A percentile compares a stretch with the other conserved stretches of the same genome.
phyloP scores from a whole-genome alignment of 202 grass and related monocot species.

The Musa balbisiana region DNA sequence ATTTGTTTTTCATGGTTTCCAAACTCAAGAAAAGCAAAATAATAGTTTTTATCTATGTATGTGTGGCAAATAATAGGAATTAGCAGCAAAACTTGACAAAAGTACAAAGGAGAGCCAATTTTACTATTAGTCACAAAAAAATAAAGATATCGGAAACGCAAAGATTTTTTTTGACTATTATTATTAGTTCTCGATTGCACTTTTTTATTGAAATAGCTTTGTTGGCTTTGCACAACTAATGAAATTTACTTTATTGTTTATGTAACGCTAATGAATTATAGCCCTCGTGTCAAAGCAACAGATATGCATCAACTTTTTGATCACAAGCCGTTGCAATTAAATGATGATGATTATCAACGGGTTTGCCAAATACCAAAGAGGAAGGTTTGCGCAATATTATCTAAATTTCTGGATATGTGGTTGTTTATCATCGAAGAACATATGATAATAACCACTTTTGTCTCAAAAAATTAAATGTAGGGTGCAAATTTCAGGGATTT shows the following conservation, averaged over 20 bases:
- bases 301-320: constrained; percentile 39
- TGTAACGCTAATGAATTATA: neutral
- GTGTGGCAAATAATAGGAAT: too few relatives aligned
- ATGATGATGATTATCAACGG: constrained; percentile 58
- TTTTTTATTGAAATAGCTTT: neutral
- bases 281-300: neutral
- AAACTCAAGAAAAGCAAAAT: too few relatives aligned
- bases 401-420: too few relatives aligned
- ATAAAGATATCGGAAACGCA: too few relatives aligned
- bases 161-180: neutral
- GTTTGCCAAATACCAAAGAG: constrained; percentile 55
- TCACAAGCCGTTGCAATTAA: constrained; percentile 59
- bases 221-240: neutral
- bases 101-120: too few relatives aligned
- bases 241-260: too few relatives aligned
- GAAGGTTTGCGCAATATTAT: constrained; percentile 37
- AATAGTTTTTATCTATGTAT: too few relatives aligned
- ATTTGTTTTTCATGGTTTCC: too few relatives aligned
- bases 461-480: constrained; percentile 19
- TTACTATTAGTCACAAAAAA: too few relatives aligned
- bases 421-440: too few relatives aligned
- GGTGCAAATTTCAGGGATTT: constrained; percentile 83
- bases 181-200: neutral
- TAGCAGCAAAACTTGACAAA: too few relatives aligned
- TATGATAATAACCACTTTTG: too few relatives aligned